Evolutionary conservation across 2,329 filamentous ascomycete species (phyloP), one percentile per base, ranked within the genome.

Genomic region (Mariannaea elegans): DNA sequence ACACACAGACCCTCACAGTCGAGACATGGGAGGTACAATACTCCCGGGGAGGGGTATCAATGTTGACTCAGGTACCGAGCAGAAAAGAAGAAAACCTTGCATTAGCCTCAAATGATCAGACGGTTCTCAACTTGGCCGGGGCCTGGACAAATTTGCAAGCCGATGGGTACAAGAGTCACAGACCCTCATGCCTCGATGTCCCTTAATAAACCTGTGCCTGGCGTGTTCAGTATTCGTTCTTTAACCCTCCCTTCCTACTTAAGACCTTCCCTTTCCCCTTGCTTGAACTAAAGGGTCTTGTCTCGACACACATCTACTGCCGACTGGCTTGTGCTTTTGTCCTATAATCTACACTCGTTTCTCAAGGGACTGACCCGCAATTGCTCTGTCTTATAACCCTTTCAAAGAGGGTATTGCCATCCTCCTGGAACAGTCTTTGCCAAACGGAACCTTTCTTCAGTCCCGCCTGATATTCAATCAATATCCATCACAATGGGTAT

Each of bases 1-100:
- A 70, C 71, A 77, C 75, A 74, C 73, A 73, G 70, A 65, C 72
- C 70, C 68, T 57, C 62, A 59, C 66, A 47, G 59, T 69, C 68
- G 56, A 75, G 69, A 76, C 72, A 75, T 71, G 75, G 66, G 63
- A 71, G 69, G 65, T 65, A 44, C 68, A 59, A 62, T 69, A 61
- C 63, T 68, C 61, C 66, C 50, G 50, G 65, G 66, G 63, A 61
- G 48, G 59, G 49, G 54, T 60, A 68, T 71, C 66, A 70, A 59
- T 64, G 63, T 65, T 66, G 64, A 71, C 66, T 69, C 67, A 74
- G 71, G 69, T 71, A 72, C 72, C 66, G 61, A 47, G 53, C 55
- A 63, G 60, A 72, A 65, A 73, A 72, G 66, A 65, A 66, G 67
- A 64, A 65, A 48, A 19, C 59, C 59, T 62, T 69, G 69, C 65